Evolutionary conservation across 1,284 basidiomycete genomes (phyloP).

Genomic region (Pseudozyma hubeiensis): DNA sequence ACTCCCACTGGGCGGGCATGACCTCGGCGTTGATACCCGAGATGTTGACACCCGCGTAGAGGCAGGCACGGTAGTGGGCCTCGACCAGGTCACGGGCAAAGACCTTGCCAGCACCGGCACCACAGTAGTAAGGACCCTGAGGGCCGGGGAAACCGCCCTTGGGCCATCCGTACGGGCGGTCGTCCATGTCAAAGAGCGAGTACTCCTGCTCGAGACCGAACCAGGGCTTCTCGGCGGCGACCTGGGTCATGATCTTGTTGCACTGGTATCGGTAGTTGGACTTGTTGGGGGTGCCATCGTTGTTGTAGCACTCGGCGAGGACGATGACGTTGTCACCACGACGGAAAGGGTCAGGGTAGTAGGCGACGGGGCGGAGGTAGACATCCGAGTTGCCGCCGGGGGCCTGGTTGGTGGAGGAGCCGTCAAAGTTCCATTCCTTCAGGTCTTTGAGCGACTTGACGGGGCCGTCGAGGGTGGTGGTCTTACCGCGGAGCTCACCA

Average conservation of each 20-base stretch:
- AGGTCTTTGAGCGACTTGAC: slow-evolving; percentile 78
- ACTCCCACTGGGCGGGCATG: slow-evolving; percentile 99
- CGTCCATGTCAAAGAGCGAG: slow-evolving; percentile 95
- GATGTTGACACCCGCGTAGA: slow-evolving; percentile 97
- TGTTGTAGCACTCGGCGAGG: slow-evolving; percentile 93
- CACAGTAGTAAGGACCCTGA: slow-evolving; percentile 99
- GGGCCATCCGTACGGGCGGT: slow-evolving; percentile 91
- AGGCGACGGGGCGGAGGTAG: slow-evolving; percentile 94
- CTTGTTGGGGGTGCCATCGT: slow-evolving; percentile 96
- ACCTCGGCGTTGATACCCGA: slow-evolving; percentile 99
- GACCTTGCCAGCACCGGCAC: slow-evolving; percentile 98
- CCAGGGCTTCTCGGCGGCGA: slow-evolving; percentile 77
- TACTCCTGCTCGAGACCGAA: slow-evolving; percentile 99
- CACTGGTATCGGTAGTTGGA: slow-evolving; percentile 79
- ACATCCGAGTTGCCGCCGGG: slow-evolving; percentile 94
- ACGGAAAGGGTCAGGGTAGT: slow-evolving; percentile 99
- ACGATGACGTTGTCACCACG: slow-evolving; percentile 77
- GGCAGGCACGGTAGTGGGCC: slow-evolving; percentile 95
- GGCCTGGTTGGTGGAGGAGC: slow-evolving; percentile 74
- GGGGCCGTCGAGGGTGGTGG: slow-evolving; percentile 79
- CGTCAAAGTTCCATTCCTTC: slow-evolving; percentile 99
- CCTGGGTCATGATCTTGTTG: slow-evolving; percentile 66
- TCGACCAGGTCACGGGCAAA: slow-evolving; percentile 99
- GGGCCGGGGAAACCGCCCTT: slow-evolving; percentile 95
- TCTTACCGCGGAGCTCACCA: slow-evolving; percentile 67